These are phyloP conservation scores for carrot (Daucus carota) DNA, from an alignment of 129 eudicot genomes.

Conservation along the genomic window DH1_v3.0 NC_030385.2:292001-292500, in stretches of 20 bases:
- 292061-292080: background rate
- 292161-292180: background rate
- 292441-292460: background rate
- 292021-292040: background rate
- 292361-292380: slow-evolving; percentile 91
- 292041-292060: background rate
- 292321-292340: slow-evolving; percentile 88
- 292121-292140: background rate
- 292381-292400: slow-evolving; percentile 88
- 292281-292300: slow-evolving; percentile 94
- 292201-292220: background rate
- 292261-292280: slow-evolving; percentile 98
- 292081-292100: background rate
- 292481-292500: background rate
- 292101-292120: background rate
- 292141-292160: background rate
- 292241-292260: slow-evolving; percentile 98
- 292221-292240: slow-evolving; percentile 65
- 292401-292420: background rate
- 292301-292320: slow-evolving; percentile 97
- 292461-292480: background rate
- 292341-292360: slow-evolving; percentile 94
- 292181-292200: background rate
- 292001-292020: background rate
- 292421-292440: background rate